A percentile compares a stretch with the other conserved stretches of the same genome.
Evolutionary conservation across 2,329 filamentous ascomycete species (phyloP).

Genomic region (Pseudogymnoascus sp.): DNA sequence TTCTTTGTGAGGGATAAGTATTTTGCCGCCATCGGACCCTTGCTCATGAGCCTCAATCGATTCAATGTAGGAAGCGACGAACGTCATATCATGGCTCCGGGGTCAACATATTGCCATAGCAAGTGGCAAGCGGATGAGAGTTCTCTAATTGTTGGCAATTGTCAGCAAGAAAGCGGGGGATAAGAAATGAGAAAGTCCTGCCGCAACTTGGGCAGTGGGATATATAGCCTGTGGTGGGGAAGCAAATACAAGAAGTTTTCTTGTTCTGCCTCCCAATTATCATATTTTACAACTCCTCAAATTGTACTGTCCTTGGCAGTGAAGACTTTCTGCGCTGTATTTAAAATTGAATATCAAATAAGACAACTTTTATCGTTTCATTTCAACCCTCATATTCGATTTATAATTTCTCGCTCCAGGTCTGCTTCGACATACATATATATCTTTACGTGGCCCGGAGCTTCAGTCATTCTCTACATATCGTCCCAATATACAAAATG

Average conservation of each 20-base stretch:
- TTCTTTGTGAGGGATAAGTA: background rate
- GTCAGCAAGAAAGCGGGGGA: constrained; percentile 2
- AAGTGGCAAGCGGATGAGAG: background rate
- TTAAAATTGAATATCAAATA: background rate
- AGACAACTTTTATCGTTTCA: background rate
- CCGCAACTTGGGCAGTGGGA: background rate
- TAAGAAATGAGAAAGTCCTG: background rate
- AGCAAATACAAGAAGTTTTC: background rate
- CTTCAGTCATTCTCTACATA: background rate
- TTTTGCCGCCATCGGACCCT: background rate
- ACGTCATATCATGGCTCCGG: background rate
- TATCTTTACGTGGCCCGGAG: background rate
- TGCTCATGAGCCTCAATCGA: background rate
- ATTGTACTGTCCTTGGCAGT: background rate
- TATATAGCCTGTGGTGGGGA: background rate
- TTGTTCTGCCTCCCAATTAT: background rate
- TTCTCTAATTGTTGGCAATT: background rate
- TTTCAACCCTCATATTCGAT: background rate
- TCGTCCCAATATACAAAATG: background rate
- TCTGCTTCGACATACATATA: background rate
- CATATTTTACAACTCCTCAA: background rate
- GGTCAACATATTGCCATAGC: constrained; percentile 4
- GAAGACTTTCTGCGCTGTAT: background rate
- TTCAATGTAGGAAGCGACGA: background rate
- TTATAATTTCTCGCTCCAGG: background rate